A percentile compares a stretch with the other conserved stretches of the same genome.
Conservation (phyloP, 257 asterid species). For the Solanum ahanhuiri region DNA sequence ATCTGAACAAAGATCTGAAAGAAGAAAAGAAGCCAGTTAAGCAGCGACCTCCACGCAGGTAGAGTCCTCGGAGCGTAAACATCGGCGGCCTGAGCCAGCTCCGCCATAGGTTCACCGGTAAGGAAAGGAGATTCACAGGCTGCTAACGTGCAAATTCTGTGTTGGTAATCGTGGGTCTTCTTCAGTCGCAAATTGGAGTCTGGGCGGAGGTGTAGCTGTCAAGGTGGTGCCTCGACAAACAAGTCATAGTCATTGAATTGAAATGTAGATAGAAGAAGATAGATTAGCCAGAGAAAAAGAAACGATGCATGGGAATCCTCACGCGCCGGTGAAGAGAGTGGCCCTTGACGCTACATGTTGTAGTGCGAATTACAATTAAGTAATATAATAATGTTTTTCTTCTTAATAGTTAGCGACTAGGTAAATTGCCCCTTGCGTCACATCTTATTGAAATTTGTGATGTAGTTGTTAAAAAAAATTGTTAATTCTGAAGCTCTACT, state of each 20-base stretch:
- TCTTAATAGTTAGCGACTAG: neutral
- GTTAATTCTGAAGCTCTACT: too few species aligned
- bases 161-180: neutral
- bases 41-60: conserved; percentile 73
- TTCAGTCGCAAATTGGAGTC: neutral
- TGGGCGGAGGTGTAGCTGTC: conserved; percentile 13
- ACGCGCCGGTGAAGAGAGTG: neutral
- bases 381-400: neutral
- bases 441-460: too few species aligned
- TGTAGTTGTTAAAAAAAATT: too few species aligned
- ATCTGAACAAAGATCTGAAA: conserved; percentile 93
- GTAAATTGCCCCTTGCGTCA: too few species aligned
- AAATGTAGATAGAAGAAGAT: neutral
- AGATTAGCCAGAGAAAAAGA: neutral
- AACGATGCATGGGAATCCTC: neutral
- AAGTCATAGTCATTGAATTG: neutral
- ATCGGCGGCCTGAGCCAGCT: conserved; percentile 60
- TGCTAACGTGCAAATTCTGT: neutral
- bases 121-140: neutral
- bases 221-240: conserved; percentile 13
- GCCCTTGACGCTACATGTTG: neutral
- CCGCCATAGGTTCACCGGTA: conserved; percentile 40
- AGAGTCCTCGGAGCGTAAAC: conserved; percentile 76
- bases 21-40: conserved; percentile 81
- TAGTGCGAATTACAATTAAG: neutral